Conservation (phyloP, 2,329 filamentous ascomycete species). For the Arthrobotrys conoides region DNA sequence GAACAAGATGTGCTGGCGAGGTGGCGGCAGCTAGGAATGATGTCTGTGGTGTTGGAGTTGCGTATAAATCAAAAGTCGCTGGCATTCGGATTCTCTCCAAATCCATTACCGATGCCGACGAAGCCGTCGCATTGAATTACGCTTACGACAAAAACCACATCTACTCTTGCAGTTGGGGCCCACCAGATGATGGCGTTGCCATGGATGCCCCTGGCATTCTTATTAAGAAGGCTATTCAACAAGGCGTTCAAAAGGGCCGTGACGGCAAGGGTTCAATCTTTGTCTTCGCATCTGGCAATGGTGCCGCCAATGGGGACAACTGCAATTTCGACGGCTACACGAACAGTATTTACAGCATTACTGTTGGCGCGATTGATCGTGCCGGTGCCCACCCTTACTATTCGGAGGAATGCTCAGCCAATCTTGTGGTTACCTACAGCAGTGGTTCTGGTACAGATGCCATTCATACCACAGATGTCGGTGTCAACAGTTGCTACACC, state of each 20-base stretch:
- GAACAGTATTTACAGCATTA: conserved; percentile 99
- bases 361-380: conserved; percentile 91
- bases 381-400: conserved; percentile 93
- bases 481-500: conserved; percentile 81
- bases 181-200: conserved; percentile 89
- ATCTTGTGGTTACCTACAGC: conserved; percentile 95
- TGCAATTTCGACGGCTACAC: conserved; percentile 99
- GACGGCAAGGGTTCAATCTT: conserved; percentile 88
- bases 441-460: conserved; percentile 84
- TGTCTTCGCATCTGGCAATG: conserved; percentile 97
- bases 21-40: conserved; percentile 92
- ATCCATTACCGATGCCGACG: conserved; percentile 90
- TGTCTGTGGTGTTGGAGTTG: conserved; percentile 94
- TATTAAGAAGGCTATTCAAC: conserved; percentile 90
- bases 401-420: conserved; percentile 94
- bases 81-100: conserved; percentile 92
- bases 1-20: conserved; percentile 94
- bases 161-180: conserved; percentile 99
- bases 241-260: conserved; percentile 89
- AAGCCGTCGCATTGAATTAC: conserved; percentile 93
- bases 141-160: conserved; percentile 92
- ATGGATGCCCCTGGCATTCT: conserved; percentile 95
- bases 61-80: conserved; percentile 90
- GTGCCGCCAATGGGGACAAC: conserved; percentile 87
- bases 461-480: conserved; percentile 97